Conservation (phyloP, 2,329 filamentous ascomycete species). For the Lachnellula hyalina region DNA sequence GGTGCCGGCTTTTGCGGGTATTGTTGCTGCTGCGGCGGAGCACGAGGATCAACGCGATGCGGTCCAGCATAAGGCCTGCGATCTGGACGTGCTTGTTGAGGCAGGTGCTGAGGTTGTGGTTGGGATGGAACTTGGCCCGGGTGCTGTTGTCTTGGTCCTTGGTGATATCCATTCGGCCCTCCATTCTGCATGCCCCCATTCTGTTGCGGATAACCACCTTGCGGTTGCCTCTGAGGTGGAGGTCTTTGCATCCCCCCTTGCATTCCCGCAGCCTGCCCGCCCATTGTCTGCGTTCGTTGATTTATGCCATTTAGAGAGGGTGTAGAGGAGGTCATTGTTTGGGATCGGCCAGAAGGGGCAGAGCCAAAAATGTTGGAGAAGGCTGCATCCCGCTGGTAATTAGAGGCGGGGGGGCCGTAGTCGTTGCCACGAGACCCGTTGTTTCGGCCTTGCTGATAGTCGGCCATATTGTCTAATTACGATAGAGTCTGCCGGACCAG, state of each 20-base stretch:
- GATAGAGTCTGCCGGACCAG: slow-evolving; percentile 5
- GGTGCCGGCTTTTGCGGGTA: slow-evolving; percentile 40
- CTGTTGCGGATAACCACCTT: slow-evolving; percentile 30
- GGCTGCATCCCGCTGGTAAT: slow-evolving; percentile 81
- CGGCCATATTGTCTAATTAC: slow-evolving; percentile 42
- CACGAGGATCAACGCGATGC: slow-evolving; percentile 36
- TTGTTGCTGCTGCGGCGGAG: slow-evolving; percentile 36
- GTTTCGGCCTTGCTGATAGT: slow-evolving; percentile 56
- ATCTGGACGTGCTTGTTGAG: slow-evolving; percentile 56
- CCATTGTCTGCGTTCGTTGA: slow-evolving; percentile 73
- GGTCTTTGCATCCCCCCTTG: slow-evolving; percentile 56
- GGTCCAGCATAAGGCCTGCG: slow-evolving; percentile 68
- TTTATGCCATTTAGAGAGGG: slow-evolving; percentile 49
- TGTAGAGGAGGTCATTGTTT: slow-evolving; percentile 85
- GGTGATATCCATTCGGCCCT: slow-evolving; percentile 45
- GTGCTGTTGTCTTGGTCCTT: slow-evolving; percentile 36
- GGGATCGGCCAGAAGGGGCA: slow-evolving; percentile 81
- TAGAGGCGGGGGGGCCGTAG: slow-evolving; percentile 41
- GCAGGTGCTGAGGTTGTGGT: slow-evolving; percentile 52
- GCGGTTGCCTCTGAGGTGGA: slow-evolving; percentile 49
- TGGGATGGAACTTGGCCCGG: slow-evolving; percentile 35
- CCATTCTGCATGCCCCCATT: slow-evolving; percentile 25
- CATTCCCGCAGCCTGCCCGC: slow-evolving; percentile 31
- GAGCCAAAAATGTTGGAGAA: slow-evolving; percentile 95
- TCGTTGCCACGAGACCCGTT: slow-evolving; percentile 40